These are phyloP conservation scores for Lecanicillium sp. DNA, from an alignment of 2,329 filamentous ascomycete genomes.

Conservation along the genomic window DNA sequence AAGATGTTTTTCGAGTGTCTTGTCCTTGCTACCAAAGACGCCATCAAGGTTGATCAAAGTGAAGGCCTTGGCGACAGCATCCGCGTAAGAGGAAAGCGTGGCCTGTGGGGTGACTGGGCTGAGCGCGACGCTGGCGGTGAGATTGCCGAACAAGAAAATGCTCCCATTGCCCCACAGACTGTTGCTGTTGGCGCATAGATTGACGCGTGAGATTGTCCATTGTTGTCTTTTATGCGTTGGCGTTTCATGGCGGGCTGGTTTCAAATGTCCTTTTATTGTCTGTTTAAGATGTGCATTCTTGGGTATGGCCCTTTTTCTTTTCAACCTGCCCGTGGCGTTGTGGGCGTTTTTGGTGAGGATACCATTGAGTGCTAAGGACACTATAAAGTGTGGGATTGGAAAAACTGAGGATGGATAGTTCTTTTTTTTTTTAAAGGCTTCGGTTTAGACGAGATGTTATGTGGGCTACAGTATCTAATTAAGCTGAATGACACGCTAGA, in stretches of 20 bases:
- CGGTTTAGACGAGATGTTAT: too few relatives aligned
- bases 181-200: constrained; percentile 19
- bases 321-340: background rate
- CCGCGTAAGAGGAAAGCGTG: constrained; percentile 79
- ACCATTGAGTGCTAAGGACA: background rate
- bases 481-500: too few relatives aligned
- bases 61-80: constrained; percentile 71
- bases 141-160: constrained; percentile 39
- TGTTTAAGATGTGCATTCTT: constrained; percentile 1
- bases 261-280: background rate
- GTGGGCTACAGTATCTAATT: too few relatives aligned
- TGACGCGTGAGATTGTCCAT: background rate
- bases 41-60: constrained; percentile 89
- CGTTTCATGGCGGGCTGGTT: constrained; percentile 2
- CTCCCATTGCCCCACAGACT: constrained; percentile 7
- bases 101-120: constrained; percentile 96
- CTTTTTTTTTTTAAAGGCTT: too few relatives aligned
- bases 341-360: constrained; percentile 9
- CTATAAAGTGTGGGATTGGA: too few relatives aligned
- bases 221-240: constrained; percentile 4
- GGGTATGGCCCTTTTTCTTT: constrained; percentile 2
- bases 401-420: too few relatives aligned
- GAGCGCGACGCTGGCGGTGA: constrained; percentile 63
- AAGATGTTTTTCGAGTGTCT: constrained; percentile 99
- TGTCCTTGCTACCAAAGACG: constrained; percentile 94